These are phyloP conservation scores for Schwanniomyces sp. DNA, from an alignment of 805 yeast genomes.

Conservation along the genomic window DNA sequence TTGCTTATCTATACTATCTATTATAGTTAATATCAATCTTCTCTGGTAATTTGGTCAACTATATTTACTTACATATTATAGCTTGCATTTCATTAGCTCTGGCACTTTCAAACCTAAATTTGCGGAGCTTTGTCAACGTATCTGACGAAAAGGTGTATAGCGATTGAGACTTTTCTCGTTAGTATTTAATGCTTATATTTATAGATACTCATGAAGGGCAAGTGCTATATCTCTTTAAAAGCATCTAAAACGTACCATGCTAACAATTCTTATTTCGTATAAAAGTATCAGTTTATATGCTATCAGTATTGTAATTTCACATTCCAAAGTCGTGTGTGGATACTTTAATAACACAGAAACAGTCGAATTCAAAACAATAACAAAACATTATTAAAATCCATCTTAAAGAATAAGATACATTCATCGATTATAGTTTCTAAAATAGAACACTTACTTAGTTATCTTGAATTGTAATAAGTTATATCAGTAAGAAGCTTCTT, in stretches of 20 bases:
- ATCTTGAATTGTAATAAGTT: background rate
- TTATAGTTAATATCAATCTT: slow-evolving; percentile 1
- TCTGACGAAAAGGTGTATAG: slow-evolving; percentile 64
- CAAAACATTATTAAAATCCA: background rate
- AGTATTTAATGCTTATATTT: background rate
- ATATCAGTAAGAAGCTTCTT: background rate
- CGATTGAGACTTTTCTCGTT: slow-evolving; percentile 22
- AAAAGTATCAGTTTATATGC: background rate
- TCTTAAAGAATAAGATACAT: background rate
- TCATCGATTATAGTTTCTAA: background rate
- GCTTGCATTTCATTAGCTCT: slow-evolving; percentile 64
- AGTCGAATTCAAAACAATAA: slow-evolving; percentile 6
- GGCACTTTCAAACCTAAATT: slow-evolving; percentile 73
- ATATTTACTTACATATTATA: slow-evolving; percentile 47
- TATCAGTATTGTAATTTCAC: background rate
- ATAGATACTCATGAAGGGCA: no score
- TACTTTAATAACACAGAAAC: slow-evolving; percentile 12
- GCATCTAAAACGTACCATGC: background rate
- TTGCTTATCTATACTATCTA: slow-evolving; percentile 55
- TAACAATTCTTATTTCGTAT: background rate
- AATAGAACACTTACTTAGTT: background rate
- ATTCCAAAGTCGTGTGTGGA: slow-evolving; percentile 6
- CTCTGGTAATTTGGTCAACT: background rate
- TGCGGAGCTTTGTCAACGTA: slow-evolving; percentile 59
- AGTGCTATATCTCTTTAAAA: no score